A percentile compares a stretch with the other conserved stretches of the same genome.
phyloP scores from a whole-genome alignment of 768 basidiomycete genomes.

The Pulveroboletus frians region DNA sequence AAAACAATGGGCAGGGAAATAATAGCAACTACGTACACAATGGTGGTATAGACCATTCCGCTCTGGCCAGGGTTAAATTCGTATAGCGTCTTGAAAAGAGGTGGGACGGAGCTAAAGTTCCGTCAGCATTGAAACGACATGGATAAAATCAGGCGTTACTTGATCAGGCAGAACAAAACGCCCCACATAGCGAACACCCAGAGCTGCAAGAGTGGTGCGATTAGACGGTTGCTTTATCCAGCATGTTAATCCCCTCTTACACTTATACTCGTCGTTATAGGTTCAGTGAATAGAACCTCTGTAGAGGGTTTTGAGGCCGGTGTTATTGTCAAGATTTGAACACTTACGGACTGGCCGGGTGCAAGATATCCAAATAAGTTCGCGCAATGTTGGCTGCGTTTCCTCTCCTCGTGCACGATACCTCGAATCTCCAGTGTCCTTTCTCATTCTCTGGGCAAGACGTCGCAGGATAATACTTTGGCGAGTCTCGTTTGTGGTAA shows the following conservation, averaged over 20 bases:
- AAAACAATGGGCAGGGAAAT: not conserved
- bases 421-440: slow-evolving; percentile 57
- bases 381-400: slow-evolving; percentile 47
- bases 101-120: slow-evolving; percentile 44
- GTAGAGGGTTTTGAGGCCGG: not conserved
- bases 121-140: not conserved
- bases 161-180: slow-evolving; percentile 59
- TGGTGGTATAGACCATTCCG: slow-evolving; percentile 54
- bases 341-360: slow-evolving; percentile 65
- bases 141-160: slow-evolving; percentile 28
- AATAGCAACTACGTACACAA: slow-evolving; percentile 39
- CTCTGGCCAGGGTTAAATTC: slow-evolving; percentile 55
- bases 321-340: not conserved
- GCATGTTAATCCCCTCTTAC: slow-evolving; percentile 33
- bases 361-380: slow-evolving; percentile 63
- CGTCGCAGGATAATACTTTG: slow-evolving; percentile 62
- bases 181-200: slow-evolving; percentile 75
- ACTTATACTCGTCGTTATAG: slow-evolving; percentile 67
- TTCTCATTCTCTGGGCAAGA: slow-evolving; percentile 56
- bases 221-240: not conserved
- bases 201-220: slow-evolving; percentile 33
- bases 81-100: slow-evolving; percentile 51
- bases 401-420: slow-evolving; percentile 63
- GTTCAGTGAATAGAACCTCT: slow-evolving; percentile 41
- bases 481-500: slow-evolving; percentile 69